phyloP scores from a whole-genome alignment of 257 asterid genomes.

The Buddleja alternifolia region DNA sequence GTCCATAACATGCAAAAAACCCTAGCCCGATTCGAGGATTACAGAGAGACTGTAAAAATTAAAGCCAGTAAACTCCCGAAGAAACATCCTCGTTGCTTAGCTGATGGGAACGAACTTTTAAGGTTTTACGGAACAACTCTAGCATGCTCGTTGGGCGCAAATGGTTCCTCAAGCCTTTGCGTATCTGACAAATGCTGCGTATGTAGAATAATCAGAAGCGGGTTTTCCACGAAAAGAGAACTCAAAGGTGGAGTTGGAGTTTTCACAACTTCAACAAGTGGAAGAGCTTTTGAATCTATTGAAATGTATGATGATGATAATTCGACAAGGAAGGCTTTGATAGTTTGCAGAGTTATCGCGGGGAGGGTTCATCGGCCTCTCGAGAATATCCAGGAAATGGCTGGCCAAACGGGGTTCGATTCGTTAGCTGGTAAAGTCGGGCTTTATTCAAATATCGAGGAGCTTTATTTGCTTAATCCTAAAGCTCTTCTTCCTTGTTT shows the following conservation, averaged over 20 bases:
- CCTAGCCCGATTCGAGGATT: conserved; percentile 75
- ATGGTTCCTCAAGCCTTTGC: conserved; percentile 64
- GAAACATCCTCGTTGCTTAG: conserved; percentile 77
- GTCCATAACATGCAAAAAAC: conserved; percentile 75
- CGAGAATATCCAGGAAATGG: conserved; percentile 69
- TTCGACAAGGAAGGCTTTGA: conserved; percentile 55
- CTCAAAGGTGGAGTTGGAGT: conserved; percentile 62
- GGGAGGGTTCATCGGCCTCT: conserved; percentile 76
- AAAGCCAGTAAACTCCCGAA: conserved; percentile 72
- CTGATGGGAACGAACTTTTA: conserved; percentile 72
- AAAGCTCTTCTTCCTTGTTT: conserved; percentile 75
- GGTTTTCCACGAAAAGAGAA: conserved; percentile 61
- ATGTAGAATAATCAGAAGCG: conserved; percentile 57
- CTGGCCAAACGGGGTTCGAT: conserved; percentile 64
- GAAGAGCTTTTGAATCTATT: conserved; percentile 59
- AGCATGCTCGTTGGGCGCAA: conserved; percentile 61
- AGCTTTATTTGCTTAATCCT: conserved; percentile 65
- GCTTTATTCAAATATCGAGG: conserved; percentile 67
- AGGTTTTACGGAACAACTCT: conserved; percentile 70
- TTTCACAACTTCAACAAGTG: conserved; percentile 72
- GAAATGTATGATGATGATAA: conserved; percentile 40
- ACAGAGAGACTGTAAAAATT: conserved; percentile 62
- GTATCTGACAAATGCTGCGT: conserved; percentile 57
- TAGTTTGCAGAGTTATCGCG: conserved; percentile 72
- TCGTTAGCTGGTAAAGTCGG: conserved; percentile 84